These are phyloP conservation scores for Neonothopanus nambi DNA, from an alignment of 1,284 basidiomycete genomes.

Conservation along the genomic window DNA sequence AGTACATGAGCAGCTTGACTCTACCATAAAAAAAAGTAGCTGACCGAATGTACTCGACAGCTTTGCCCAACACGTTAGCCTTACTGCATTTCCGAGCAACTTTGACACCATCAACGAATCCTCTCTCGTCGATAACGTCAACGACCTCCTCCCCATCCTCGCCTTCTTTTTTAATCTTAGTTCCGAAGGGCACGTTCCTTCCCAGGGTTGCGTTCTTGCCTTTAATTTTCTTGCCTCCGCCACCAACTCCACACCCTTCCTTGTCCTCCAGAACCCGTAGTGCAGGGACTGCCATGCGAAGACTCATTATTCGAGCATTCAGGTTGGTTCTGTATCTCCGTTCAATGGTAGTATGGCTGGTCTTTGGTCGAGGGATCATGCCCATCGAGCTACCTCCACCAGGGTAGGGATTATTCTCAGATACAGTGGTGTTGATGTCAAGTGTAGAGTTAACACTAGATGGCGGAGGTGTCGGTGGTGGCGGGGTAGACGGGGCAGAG, in stretches of 20 bases:
- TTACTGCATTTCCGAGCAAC: slow-evolving; percentile 83
- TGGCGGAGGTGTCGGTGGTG: slow-evolving; percentile 33
- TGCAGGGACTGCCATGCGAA: slow-evolving; percentile 82
- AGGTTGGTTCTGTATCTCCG: slow-evolving; percentile 90
- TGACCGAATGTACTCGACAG: slow-evolving; percentile 74
- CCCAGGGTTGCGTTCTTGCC: slow-evolving; percentile 47
- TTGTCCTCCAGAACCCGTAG: slow-evolving; percentile 67
- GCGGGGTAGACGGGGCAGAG: slow-evolving; percentile 33
- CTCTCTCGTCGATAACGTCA: slow-evolving; percentile 70
- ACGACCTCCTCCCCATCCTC: slow-evolving; percentile 34
- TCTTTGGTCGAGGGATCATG: slow-evolving; percentile 63
- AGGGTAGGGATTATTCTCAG: slow-evolving; percentile 24
- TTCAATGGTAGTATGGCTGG: slow-evolving; percentile 90
- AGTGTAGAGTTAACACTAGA: slow-evolving; percentile 16
- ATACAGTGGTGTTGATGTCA: slow-evolving; percentile 22
- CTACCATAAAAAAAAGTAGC: slow-evolving; percentile 13
- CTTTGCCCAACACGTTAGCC: slow-evolving; percentile 80
- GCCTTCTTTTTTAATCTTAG: slow-evolving; percentile 29
- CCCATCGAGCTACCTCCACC: slow-evolving; percentile 17
- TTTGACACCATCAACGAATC: slow-evolving; percentile 81
- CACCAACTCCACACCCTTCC: slow-evolving; percentile 22
- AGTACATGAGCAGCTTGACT: not conserved
- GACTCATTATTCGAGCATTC: slow-evolving; percentile 83
- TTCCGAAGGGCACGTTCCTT: slow-evolving; percentile 33
- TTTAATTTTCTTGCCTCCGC: slow-evolving; percentile 42